Conservation (phyloP, 129 eudicot species). For the Arctium lappa region DNA sequence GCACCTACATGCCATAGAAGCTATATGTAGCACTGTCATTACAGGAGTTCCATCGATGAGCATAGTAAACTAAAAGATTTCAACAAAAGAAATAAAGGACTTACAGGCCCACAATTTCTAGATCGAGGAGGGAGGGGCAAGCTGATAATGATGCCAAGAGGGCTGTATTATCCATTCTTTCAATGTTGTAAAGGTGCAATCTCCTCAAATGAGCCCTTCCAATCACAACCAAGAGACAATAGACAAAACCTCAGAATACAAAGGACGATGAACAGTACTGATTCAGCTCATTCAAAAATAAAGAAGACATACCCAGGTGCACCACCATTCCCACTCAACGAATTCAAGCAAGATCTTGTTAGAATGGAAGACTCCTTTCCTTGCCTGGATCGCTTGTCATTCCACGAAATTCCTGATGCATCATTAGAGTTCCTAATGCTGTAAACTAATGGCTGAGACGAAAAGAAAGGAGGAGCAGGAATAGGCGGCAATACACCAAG, state of each 20-base stretch:
- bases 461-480: constrained; percentile 49
- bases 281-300: neutral
- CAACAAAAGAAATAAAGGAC: constrained; percentile 33
- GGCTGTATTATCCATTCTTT: constrained; percentile 73
- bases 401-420: constrained; percentile 74
- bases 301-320: constrained; percentile 57
- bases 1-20: constrained; percentile 1
- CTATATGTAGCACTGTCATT: neutral
- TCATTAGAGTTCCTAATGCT: constrained; percentile 67
- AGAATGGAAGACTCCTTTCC: constrained; percentile 71
- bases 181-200: constrained; percentile 78
- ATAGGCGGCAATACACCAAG: constrained; percentile 67
- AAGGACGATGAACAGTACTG: neutral
- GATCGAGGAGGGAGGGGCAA: constrained; percentile 73
- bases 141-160: constrained; percentile 65
- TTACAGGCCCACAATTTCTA: constrained; percentile 91
- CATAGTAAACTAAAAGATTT: neutral
- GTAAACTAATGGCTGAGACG: constrained; percentile 61
- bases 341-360: constrained; percentile 75
- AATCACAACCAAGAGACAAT: constrained; percentile 4
- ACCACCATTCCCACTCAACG: constrained; percentile 56
- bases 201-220: constrained; percentile 59
- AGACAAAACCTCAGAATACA: constrained; percentile 9
- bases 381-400: constrained; percentile 73
- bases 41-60: neutral